Evolutionary conservation across 1,284 basidiomycete genomes (phyloP), one percentile per base, ranked within the genome.

Genomic region (Ceratobasidium sp.): DNA sequence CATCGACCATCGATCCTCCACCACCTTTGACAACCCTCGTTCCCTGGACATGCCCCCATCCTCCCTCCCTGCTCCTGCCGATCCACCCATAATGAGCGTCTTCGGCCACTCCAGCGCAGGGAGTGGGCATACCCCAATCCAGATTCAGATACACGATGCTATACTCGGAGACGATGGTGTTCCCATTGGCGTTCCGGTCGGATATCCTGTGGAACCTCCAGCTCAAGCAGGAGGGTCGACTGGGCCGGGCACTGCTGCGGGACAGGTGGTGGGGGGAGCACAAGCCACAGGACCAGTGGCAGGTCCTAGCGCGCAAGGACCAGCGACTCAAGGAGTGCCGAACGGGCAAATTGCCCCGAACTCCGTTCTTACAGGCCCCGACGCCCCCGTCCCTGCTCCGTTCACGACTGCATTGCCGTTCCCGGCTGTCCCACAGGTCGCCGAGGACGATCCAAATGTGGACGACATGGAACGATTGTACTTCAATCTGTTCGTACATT

Each of bases 41-140:
- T 15, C 67, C 67, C 14, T 72, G 67, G 67, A 72, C 45, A 72
- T 72, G 67, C 67, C 67, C 22, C 67, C 67, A 9, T 72, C 67
- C 8, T 72, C 67, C 7, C 41, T 72, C 19, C 67, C 67, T 8
- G 59, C 56, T 0, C 67, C 67, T 24, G 44, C 67, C 29, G 67
- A 72, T 29, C 67, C 67, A 4, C 67, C 67, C 11, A 24, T 72
- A 22, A 72, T 72, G 67, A 59, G 56, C 56, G 67, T 72, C 5
- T 72, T 72, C 31, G 67, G 60, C 36, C 67, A 72, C 29, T 72
- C 67, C 41, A 72, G 67, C 29, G 67, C 54, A 14, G 48, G 45
- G 15, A 72, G 67, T 29, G 67, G 67, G 2, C 67, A 72, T 45
- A 45, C 41, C 5, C 67, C 67, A 17, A 72, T 72, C 6, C 67